Evolutionary conservation across 2,329 filamentous ascomycete species (phyloP), one percentile per base, ranked within the genome.

Genomic region (Xylaria sp.): DNA sequence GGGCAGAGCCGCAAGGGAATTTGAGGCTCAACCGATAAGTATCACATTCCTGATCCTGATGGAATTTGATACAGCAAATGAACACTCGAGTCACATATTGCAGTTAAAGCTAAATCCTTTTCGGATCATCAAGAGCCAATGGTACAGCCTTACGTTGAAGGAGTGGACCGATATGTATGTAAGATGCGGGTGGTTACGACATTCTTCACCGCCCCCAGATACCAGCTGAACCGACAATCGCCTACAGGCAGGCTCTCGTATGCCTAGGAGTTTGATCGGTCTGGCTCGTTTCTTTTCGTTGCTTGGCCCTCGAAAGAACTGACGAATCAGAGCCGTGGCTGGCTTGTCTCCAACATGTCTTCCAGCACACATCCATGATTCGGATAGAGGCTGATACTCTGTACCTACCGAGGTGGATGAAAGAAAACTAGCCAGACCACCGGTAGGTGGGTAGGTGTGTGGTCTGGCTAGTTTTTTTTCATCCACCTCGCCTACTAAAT

Each of bases 11-110:
- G 52, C 28, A 28, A 46, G 52, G 52, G 40, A 31, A 55, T 25
- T 55, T 55, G 52, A 55, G 52, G 25, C 52, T 55, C 52, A 55
- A 21, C 12, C 9, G 40, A 46, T n/a, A 1, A 31, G 9, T 9
- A 55, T 55, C 38, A 14, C 42, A 37, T 15, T 21, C 17, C 17
- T 8, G 3, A 50, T 50, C n/a, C 35, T 11, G 17, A 21, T 35
- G 11, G 28, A 9, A 9, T 31, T 55, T 21, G 3, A 19, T 38
- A 15, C 52, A 45, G n/a, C 38, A 35, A 55, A 23, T 28, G n/a
- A 43, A 6, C n/a, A 45, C 7, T 12, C 4, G 12, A 31, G 42
- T 12, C 43, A 47, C 33, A 43, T 49, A 23, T 49, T 47, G 19
- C 6, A 8, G 3, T 28, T 46, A 17, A 43, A 35, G 23, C 40